Evolutionary conservation across 2,329 filamentous ascomycete species (phyloP).

Genomic region (Incumbomyces lentus): DNA sequence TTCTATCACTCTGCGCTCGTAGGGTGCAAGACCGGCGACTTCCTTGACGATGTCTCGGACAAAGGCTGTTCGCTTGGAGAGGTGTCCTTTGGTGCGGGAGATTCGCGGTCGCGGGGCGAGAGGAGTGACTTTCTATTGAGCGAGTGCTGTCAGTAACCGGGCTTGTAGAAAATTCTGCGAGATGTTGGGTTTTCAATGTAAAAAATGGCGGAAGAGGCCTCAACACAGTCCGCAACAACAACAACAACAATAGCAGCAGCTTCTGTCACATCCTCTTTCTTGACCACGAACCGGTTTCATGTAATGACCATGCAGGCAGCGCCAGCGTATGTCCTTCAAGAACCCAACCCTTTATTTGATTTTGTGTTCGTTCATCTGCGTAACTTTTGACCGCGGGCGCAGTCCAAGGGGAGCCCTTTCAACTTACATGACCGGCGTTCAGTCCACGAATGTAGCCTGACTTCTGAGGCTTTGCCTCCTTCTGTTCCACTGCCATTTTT

Average conservation of each 20-base stretch:
- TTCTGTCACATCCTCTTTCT: background rate
- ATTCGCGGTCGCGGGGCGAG: conserved; percentile 69
- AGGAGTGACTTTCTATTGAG: conserved; percentile 73
- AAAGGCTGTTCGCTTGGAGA: conserved; percentile 94
- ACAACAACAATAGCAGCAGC: too few relatives aligned
- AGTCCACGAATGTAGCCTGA: conserved; percentile 49
- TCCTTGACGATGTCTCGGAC: conserved; percentile 97
- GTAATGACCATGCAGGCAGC: too few relatives aligned
- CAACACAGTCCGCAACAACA: too few relatives aligned
- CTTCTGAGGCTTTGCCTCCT: conserved; percentile 13
- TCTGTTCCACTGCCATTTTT: conserved; percentile 30
- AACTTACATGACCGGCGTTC: conserved; percentile 58
- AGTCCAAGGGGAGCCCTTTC: too few relatives aligned
- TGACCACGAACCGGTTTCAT: too few relatives aligned
- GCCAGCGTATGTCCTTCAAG: too few relatives aligned
- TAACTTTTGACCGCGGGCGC: too few relatives aligned
- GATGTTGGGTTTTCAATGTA: too few relatives aligned
- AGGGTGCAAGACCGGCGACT: conserved; percentile 86
- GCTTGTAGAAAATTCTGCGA: too few relatives aligned
- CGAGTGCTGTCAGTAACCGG: too few relatives aligned
- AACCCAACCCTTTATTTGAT: background rate
- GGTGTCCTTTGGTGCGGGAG: conserved; percentile 83
- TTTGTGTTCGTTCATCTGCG: background rate
- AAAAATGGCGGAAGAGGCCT: background rate
- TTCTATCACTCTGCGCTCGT: conserved; percentile 98